phyloP scores from a whole-genome alignment of 2,329 filamentous ascomycete species.

The Orbilia oligospora region DNA sequence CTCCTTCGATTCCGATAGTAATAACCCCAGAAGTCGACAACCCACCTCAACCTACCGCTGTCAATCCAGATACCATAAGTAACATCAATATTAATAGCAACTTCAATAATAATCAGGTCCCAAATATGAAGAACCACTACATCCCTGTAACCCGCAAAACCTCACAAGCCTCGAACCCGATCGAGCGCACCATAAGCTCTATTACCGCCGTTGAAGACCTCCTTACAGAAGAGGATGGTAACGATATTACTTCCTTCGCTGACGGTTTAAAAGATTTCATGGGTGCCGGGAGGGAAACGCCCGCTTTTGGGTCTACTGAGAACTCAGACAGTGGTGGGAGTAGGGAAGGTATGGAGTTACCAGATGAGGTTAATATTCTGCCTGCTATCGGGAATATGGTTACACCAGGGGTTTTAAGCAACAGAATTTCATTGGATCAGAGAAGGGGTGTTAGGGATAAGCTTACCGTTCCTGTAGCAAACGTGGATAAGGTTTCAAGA shows the following conservation, averaged over 20 bases:
- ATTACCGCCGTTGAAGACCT: constrained; percentile 37
- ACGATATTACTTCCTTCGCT: constrained; percentile 19
- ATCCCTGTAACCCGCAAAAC: neutral
- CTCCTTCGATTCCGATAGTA: constrained; percentile 14
- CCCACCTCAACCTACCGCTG: neutral
- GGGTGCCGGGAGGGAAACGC: constrained; percentile 21
- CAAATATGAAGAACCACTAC: neutral
- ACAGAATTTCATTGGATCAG: neutral
- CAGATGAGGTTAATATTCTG: constrained; percentile 25
- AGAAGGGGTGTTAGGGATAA: neutral
- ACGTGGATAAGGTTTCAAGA: neutral
- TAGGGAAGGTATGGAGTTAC: constrained; percentile 6
- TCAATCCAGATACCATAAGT: neutral
- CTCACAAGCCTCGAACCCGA: constrained; percentile 1
- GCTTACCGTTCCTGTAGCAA: neutral
- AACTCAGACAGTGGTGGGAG: constrained; percentile 13
- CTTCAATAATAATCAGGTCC: neutral
- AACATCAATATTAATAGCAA: neutral
- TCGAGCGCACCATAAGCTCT: constrained; percentile 22
- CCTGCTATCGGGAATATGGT: neutral
- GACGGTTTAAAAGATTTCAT: constrained; percentile 42
- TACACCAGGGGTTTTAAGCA: neutral
- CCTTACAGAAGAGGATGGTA: neutral
- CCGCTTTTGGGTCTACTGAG: constrained; percentile 33
- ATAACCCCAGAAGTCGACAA: constrained; percentile 42